phyloP scores from a whole-genome alignment of 371 early-diverging fungal genomes.

The Mortierella sp. region DNA sequence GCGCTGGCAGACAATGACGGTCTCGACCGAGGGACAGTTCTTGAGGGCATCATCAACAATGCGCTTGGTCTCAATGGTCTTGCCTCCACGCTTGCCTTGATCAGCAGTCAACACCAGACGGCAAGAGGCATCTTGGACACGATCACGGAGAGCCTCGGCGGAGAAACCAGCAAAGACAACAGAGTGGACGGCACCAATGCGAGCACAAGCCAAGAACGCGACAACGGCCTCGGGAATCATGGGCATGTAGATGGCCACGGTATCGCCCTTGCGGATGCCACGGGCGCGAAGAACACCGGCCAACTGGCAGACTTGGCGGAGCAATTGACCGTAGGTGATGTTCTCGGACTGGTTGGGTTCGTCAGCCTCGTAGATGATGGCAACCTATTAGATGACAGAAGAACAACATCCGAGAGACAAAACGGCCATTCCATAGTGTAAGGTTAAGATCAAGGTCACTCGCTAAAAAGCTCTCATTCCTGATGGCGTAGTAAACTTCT shows the following conservation, averaged over 20 bases:
- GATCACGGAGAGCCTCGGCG: slow-evolving; percentile 85
- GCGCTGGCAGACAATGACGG: slow-evolving; percentile 89
- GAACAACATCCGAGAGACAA: too few species aligned
- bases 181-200: slow-evolving; percentile 90
- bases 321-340: slow-evolving; percentile 88
- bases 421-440: too few species aligned
- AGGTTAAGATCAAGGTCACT: too few species aligned
- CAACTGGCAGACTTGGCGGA: slow-evolving; percentile 83
- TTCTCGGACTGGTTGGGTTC: slow-evolving; percentile 77
- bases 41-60: slow-evolving; percentile 91
- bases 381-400: slow-evolving; percentile 89
- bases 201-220: slow-evolving; percentile 94
- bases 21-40: slow-evolving; percentile 79
- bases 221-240: slow-evolving; percentile 96
- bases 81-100: slow-evolving; percentile 91
- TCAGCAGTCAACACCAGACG: slow-evolving; percentile 87
- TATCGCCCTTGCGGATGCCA: slow-evolving; percentile 91
- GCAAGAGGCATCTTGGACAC: slow-evolving; percentile 83
- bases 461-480: too few species aligned
- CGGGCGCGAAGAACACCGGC: slow-evolving; percentile 83
- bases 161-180: slow-evolving; percentile 98
- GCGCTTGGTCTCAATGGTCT: slow-evolving; percentile 87
- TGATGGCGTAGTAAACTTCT: too few species aligned
- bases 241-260: slow-evolving; percentile 96
- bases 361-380: slow-evolving; percentile 93